phyloP scores from a whole-genome alignment of 495 filamentous ascomycete genomes.

The Aspergillus taichungensis region DNA sequence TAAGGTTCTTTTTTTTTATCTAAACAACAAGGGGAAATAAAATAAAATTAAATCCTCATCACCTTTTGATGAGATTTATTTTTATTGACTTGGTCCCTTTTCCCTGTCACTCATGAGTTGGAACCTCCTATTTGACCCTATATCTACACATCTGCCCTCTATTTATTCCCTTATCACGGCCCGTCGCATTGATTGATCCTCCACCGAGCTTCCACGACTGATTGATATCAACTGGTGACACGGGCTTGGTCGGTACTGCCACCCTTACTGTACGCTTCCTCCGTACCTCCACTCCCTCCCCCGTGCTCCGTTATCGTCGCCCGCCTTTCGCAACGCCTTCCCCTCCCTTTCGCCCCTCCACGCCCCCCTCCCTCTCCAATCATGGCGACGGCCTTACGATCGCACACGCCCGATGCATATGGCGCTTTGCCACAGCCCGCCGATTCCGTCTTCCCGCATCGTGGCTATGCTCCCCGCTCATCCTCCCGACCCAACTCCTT shows the following conservation, averaged over 20 bases:
- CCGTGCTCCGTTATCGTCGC: not conserved
- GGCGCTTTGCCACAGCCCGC: conserved; percentile 20
- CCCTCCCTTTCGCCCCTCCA: conserved; percentile 4
- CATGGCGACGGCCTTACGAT: conserved; percentile 37
- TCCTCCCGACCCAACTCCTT: conserved; percentile 34
- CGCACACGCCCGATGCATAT: conserved; percentile 37
- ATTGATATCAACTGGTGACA: conserved; percentile 6
- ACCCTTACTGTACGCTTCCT: too few relatives aligned
- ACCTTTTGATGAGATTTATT: not conserved
- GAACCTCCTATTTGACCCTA: not conserved
- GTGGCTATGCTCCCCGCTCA: conserved; percentile 24
- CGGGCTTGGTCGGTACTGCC: conserved; percentile 14
- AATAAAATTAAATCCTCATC: conserved; percentile 1
- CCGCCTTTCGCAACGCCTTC: conserved; percentile 2
- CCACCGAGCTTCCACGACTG: not conserved
- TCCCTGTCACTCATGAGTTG: not conserved
- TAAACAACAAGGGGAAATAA: conserved; percentile 5
- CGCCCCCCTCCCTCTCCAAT: conserved; percentile 14
- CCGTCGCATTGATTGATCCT: conserved; percentile 1
- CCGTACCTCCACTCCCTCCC: not conserved
- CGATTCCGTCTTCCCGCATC: conserved; percentile 20
- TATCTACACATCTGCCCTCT: not conserved
- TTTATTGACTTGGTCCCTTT: not conserved
- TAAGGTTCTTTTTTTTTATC: not conserved
- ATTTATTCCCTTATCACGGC: conserved; percentile 3